Base-by-base conservation (phyloP, 176 grass and related monocot species). In the Pontederia paniculata region DNA sequence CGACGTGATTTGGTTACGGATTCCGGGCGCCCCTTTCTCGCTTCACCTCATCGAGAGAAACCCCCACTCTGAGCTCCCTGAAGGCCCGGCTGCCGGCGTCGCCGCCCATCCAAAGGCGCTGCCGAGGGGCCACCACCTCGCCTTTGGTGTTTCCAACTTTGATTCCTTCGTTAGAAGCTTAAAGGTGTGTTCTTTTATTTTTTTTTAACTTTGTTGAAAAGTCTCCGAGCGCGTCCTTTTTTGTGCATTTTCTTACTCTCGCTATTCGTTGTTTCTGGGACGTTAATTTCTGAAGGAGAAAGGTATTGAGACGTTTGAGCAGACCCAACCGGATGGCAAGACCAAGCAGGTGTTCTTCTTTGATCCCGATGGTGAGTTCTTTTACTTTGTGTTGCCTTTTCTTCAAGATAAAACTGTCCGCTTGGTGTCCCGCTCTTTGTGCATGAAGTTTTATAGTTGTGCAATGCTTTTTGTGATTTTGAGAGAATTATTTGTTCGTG, bases 311-410 rank as follows among this genome's bases (percentile, higher is more conserved):
- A 47, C 76, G 12, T 97, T 87, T 62, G 83, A 91, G 65, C 87
- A 78, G 63, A 72, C 72, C 42, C 83, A 90, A 58, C 93, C 83
- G 14, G 77, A 88, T 60, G 83, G 83, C 2, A 66, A 43, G 71
- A 98, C 86, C 16, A 80, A 85, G 69, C 77, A 98, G 76, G 72
- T 91, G 45, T 98, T 91, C 83, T 97, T 98, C 77, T 98, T 98
- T 74, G 86, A 98, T 67, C 93, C 93, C 28, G 93, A 97, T 15
- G 91, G 86, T 84, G 59, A 58, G 59, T 59, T 57, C 42, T n/a
- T 20, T 48, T 47, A 3, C 50, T 3, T 21, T 48, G 46, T 11
- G 55, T 19, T 28, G 17, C 10, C 9, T 19, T 12, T 16, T 67
- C 28, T 22, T 42, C 10, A 2, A 37, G 28, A 37, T 37, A 37